Evolutionary conservation across 768 basidiomycete genomes (phyloP).

Genomic region (Roridomyces roridus): DNA sequence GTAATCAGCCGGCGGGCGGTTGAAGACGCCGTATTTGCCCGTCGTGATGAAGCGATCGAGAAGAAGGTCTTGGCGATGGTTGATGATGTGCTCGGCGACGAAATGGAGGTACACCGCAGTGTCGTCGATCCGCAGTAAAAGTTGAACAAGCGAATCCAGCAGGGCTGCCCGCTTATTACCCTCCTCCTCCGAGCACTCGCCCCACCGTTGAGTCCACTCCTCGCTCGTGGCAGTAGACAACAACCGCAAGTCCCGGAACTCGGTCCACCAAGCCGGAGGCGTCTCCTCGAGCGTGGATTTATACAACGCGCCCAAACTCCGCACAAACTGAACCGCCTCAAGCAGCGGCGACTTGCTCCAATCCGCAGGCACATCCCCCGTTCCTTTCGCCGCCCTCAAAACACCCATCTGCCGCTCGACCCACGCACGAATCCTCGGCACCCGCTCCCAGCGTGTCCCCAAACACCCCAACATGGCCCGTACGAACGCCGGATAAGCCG

Average conservation of each 20-base stretch:
- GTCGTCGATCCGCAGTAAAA: constrained; percentile 19
- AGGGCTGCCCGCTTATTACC: constrained; percentile 7
- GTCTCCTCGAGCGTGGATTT: neutral
- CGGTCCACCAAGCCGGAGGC: constrained; percentile 22
- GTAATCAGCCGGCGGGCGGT: constrained; percentile 7
- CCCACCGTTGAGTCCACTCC: constrained; percentile 11
- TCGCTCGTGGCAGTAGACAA: constrained; percentile 13
- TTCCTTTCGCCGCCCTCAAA: constrained; percentile 14
- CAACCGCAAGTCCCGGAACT: constrained; percentile 24
- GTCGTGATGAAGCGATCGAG: constrained; percentile 20
- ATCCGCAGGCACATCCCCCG: constrained; percentile 8
- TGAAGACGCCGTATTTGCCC: constrained; percentile 21
- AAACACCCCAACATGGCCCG: constrained; percentile 18
- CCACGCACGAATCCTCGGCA: constrained; percentile 17
- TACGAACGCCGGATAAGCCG: constrained; percentile 21
- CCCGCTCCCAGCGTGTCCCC: constrained; percentile 22
- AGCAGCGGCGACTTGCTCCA: constrained; percentile 9
- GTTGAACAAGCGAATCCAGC: constrained; percentile 20
- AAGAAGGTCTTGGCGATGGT: constrained; percentile 25
- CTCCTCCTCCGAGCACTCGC: constrained; percentile 20
- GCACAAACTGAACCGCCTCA: constrained; percentile 18
- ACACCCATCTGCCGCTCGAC: constrained; percentile 21
- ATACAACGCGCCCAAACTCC: constrained; percentile 9
- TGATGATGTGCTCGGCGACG: constrained; percentile 21
- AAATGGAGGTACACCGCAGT: constrained; percentile 21